Conservation (phyloP, 768 basidiomycete species). For the Suillus occidentalis region DNA sequence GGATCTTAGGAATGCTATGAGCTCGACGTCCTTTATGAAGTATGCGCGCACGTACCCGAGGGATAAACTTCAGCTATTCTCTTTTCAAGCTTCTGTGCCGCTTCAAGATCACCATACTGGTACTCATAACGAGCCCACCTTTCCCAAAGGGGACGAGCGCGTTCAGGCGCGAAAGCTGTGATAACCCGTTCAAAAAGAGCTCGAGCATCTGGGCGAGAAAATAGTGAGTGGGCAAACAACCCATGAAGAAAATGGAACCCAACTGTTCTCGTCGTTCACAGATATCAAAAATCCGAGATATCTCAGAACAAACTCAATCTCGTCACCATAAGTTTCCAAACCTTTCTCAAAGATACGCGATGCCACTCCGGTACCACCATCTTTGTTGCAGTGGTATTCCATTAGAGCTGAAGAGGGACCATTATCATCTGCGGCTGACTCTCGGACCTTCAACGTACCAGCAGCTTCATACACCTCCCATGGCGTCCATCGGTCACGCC, state of each 20-base stretch:
- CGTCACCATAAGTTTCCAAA: constrained; percentile 76
- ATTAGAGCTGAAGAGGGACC: constrained; percentile 65
- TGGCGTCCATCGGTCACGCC: constrained; percentile 71
- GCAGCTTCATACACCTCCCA: constrained; percentile 96
- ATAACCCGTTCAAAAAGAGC: constrained; percentile 93
- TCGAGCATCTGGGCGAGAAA: constrained; percentile 70
- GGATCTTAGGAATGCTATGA: constrained; percentile 54
- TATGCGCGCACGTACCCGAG: constrained; percentile 52
- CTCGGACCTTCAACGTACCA: constrained; percentile 44
- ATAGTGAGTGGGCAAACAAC: constrained; percentile 8
- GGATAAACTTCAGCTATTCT: constrained; percentile 88
- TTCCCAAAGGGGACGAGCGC: constrained; percentile 89
- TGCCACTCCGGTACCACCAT: constrained; percentile 69
- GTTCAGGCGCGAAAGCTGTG: constrained; percentile 70
- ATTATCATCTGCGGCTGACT: constrained; percentile 9
- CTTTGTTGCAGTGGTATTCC: constrained; percentile 90
- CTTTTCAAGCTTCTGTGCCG: constrained; percentile 85
- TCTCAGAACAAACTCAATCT: constrained; percentile 81
- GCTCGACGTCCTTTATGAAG: background rate
- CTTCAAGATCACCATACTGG: constrained; percentile 89
- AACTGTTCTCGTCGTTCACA: constrained; percentile 94
- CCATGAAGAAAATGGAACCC: constrained; percentile 29
- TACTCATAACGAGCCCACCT: constrained; percentile 96
- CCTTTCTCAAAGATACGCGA: constrained; percentile 94
- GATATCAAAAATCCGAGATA: constrained; percentile 93